Percentiles rank a stretch among this genome's conserved stretches.
phyloP scores from a whole-genome alignment of 331 rosid genomes.

The Rhamnella rubrinervis region DNA sequence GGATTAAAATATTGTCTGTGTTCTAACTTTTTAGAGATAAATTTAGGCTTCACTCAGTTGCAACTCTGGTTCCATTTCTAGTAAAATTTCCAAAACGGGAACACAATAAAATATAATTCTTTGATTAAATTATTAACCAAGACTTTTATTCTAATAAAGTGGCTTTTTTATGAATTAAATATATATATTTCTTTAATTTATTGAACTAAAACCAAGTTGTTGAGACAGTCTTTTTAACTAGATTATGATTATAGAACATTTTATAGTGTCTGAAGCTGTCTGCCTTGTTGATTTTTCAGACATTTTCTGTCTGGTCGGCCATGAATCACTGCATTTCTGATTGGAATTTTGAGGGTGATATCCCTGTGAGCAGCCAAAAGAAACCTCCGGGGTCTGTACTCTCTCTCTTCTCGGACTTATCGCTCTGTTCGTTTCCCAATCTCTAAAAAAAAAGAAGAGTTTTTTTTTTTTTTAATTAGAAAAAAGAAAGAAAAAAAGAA shows the following conservation, averaged over 20 bases:
- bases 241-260: slow-evolving; percentile 1
- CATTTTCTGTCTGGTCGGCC: slow-evolving; percentile 35
- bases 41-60: slow-evolving; percentile 8
- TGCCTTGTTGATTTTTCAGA: slow-evolving; percentile 39
- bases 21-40: neutral
- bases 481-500: neutral
- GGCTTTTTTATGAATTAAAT: neutral
- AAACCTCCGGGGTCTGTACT: slow-evolving; percentile 56
- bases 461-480: neutral
- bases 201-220: too few relatives aligned
- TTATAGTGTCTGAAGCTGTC: slow-evolving; percentile 19
- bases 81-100: slow-evolving; percentile 15
- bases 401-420: slow-evolving; percentile 19
- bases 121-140: slow-evolving; percentile 1
- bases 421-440: neutral
- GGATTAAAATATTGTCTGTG: neutral
- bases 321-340: slow-evolving; percentile 60
- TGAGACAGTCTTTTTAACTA: too few relatives aligned
- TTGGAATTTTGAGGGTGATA: slow-evolving; percentile 65
- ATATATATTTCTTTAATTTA: neutral
- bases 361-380: slow-evolving; percentile 47
- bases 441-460: neutral
- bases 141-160: slow-evolving; percentile 7
- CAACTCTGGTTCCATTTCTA: slow-evolving; percentile 12
- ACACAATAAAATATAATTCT: neutral